These are phyloP conservation scores for Colletotrichum sp. DNA, from an alignment of 2,329 filamentous ascomycete genomes.

Conservation along the genomic window DNA sequence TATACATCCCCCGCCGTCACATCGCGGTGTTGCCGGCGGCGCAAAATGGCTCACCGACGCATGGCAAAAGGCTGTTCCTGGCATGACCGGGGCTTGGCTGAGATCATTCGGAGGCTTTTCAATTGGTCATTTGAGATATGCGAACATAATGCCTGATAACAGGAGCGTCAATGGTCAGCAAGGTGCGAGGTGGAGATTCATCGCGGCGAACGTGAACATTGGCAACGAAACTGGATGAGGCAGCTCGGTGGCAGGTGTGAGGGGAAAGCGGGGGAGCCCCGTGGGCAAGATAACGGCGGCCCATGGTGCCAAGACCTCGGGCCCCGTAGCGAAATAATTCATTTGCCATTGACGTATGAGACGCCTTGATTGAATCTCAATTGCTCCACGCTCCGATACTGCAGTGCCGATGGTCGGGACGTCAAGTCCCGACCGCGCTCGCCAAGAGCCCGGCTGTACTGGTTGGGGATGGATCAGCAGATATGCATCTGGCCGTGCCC, in stretches of 20 bases:
- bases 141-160: background rate
- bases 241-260: constrained; percentile 15
- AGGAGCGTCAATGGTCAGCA: background rate
- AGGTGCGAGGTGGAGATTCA: background rate
- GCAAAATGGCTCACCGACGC: background rate
- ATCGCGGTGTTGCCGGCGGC: background rate
- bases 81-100: constrained; percentile 7
- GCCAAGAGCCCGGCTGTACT: background rate
- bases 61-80: background rate
- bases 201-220: constrained; percentile 6
- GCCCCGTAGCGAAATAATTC: background rate
- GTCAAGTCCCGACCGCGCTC: background rate
- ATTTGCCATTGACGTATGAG: constrained; percentile 14
- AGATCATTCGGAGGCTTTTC: background rate
- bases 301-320: constrained; percentile 7
- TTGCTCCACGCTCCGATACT: background rate
- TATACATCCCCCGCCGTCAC: background rate
- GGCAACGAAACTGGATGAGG: constrained; percentile 24
- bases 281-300: constrained; percentile 8
- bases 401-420: constrained; percentile 10
- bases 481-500: background rate
- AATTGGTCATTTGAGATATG: background rate
- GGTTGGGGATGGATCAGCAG: background rate
- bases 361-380: background rate
- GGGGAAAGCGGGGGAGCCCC: constrained; percentile 19